These are phyloP conservation scores for Phymatotrichopsis omnivora DNA, from an alignment of 2,329 filamentous ascomycete species.

Conservation along the genomic window DNA sequence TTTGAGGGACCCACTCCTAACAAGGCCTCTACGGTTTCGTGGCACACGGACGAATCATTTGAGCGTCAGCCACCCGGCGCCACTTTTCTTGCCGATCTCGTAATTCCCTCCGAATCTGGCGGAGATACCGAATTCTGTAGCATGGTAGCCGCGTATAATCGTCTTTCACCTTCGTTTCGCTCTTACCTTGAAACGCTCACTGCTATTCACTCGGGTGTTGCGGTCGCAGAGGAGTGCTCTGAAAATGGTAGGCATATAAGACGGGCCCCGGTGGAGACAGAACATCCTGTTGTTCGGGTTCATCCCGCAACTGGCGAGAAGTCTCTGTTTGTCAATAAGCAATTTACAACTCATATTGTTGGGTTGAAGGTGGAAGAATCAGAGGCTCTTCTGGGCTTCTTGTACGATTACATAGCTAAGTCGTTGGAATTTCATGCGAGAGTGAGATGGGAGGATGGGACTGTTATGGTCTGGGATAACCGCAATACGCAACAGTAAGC, in stretches of 20 bases:
- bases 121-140: slow-evolving; percentile 80
- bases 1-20: slow-evolving; percentile 36
- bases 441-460: no score
- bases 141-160: slow-evolving; percentile 67
- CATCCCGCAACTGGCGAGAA: slow-evolving; percentile 51
- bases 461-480: slow-evolving; percentile 44
- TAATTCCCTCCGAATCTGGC: slow-evolving; percentile 57
- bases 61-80: slow-evolving; percentile 82
- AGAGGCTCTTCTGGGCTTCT: slow-evolving; percentile 41
- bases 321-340: slow-evolving; percentile 44
- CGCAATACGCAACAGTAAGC: slow-evolving; percentile 49
- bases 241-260: no score
- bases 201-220: slow-evolving; percentile 70
- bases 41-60: slow-evolving; percentile 84
- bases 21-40: slow-evolving; percentile 69
- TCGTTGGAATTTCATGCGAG: no score
- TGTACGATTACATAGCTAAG: no score
- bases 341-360: slow-evolving; percentile 46
- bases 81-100: slow-evolving; percentile 81
- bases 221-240: slow-evolving; percentile 56
- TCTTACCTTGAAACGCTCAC: slow-evolving; percentile 69
- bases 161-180: slow-evolving; percentile 68
- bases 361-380: slow-evolving; percentile 46
- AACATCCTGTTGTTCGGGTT: slow-evolving; percentile 47
- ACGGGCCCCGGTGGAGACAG: slow-evolving; percentile 42